phyloP scores from a whole-genome alignment of 306 rosid genomes.

The Ormosia semicastrata region DNA sequence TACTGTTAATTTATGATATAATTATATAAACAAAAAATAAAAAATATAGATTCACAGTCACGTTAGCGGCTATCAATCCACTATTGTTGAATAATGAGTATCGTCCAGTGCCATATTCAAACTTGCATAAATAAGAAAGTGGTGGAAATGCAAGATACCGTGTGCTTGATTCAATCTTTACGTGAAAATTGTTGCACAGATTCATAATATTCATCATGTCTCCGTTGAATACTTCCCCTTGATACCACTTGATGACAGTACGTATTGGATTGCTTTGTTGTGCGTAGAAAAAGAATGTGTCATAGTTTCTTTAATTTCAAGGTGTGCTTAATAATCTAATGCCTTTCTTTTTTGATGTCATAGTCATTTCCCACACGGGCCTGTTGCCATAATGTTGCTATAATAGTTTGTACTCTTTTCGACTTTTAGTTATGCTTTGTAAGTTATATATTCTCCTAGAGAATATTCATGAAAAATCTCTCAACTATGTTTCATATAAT shows the following conservation, averaged over 20 bases:
- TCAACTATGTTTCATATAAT: background rate
- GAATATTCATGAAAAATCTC: background rate
- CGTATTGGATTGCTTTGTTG: slow-evolving; percentile 19
- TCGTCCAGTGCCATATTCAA: slow-evolving; percentile 9
- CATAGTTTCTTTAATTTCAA: background rate
- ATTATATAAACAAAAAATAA: no score
- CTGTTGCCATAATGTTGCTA: background rate
- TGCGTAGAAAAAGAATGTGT: background rate
- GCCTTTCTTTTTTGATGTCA: background rate
- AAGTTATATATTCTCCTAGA: background rate
- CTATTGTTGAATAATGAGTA: background rate
- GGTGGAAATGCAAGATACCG: slow-evolving; percentile 22
- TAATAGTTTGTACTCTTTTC: background rate
- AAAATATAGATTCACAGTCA: no score
- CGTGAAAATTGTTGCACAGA: slow-evolving; percentile 23
- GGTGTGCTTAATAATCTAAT: background rate
- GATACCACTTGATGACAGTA: slow-evolving; percentile 37
- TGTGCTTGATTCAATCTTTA: slow-evolving; percentile 4
- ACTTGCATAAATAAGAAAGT: background rate
- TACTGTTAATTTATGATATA: no score
- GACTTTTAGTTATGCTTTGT: background rate
- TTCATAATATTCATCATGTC: slow-evolving; percentile 37
- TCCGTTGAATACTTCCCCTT: slow-evolving; percentile 47
- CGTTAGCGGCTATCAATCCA: no score
- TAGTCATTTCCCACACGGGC: background rate